These are phyloP conservation scores for Coniosporium apollinis DNA, from an alignment of 495 filamentous ascomycete species.

Conservation along the genomic window DNA sequence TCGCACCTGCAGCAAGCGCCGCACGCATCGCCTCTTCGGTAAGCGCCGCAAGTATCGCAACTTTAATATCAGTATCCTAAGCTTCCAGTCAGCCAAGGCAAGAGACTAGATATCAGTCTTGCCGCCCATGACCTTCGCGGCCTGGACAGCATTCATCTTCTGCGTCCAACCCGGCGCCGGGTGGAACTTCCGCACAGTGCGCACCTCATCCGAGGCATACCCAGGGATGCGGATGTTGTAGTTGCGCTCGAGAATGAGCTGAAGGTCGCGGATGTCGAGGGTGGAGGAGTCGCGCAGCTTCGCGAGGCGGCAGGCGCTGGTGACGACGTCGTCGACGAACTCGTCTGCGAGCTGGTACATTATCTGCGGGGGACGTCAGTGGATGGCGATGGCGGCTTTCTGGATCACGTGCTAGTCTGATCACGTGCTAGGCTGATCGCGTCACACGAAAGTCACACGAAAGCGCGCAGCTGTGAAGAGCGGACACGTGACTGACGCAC, in stretches of 20 bases:
- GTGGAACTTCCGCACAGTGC: conserved; percentile 82
- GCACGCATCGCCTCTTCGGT: no score
- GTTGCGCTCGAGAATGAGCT: conserved; percentile 86
- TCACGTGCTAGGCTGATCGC: background rate
- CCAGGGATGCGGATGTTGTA: conserved; percentile 97
- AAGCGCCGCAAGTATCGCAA: no score
- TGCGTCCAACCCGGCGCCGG: conserved; percentile 75
- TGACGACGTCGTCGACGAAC: conserved; percentile 83
- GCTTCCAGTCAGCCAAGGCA: no score
- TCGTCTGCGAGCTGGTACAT: conserved; percentile 82
- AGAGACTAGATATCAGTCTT: conserved; percentile 21
- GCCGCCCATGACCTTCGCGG: conserved; percentile 49
- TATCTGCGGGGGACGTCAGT: conserved; percentile 37
- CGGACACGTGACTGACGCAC: conserved; percentile 30
- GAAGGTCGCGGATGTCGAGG: conserved; percentile 84
- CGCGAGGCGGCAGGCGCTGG: conserved; percentile 72
- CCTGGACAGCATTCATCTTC: conserved; percentile 92
- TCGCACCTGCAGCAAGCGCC: no score
- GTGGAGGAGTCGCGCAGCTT: conserved; percentile 79
- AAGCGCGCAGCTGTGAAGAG: conserved; percentile 1
- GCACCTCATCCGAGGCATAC: conserved; percentile 81
- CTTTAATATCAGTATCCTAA: no score
- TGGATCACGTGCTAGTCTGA: conserved; percentile 3
- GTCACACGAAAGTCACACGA: background rate
- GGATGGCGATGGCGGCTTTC: conserved; percentile 8